Evolutionary conservation across 768 basidiomycete species (phyloP).

Genomic region (Zangia roseola): DNA sequence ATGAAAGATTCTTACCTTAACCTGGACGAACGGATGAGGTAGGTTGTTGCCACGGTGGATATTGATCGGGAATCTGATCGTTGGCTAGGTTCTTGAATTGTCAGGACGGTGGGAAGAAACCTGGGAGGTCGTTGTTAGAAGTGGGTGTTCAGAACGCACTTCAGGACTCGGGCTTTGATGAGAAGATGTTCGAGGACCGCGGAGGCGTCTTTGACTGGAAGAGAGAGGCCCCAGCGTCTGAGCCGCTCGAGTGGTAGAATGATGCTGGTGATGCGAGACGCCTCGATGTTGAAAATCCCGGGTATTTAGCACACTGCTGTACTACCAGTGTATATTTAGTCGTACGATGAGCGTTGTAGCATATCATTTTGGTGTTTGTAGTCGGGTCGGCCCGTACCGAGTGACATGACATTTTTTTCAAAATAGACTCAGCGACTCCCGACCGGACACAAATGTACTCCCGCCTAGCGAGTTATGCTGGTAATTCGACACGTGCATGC

Average conservation of each 20-base stretch:
- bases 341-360: too few species aligned
- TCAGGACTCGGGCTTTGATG: constrained; percentile 35
- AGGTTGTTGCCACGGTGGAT: background rate
- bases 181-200: constrained; percentile 28
- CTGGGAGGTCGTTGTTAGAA: constrained; percentile 25
- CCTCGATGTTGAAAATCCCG: too few species aligned
- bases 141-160: constrained; percentile 35
- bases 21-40: constrained; percentile 41
- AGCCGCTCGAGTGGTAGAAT: constrained; percentile 3
- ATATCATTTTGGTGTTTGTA: too few species aligned
- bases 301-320: too few species aligned
- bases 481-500: background rate
- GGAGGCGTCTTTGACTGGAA: constrained; percentile 40
- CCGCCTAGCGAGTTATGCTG: background rate
- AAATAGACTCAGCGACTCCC: too few species aligned
- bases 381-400: too few species aligned
- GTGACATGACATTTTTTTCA: too few species aligned
- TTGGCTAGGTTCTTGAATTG: constrained; percentile 34
- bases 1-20: constrained; percentile 42
- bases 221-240: constrained; percentile 1
- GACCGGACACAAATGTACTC: background rate
- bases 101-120: constrained; percentile 33
- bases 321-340: too few species aligned
- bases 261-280: too few species aligned
- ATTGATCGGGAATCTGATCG: background rate